Conservation (phyloP, 495 filamentous ascomycete species). For the Penicillium bialowiezense region DNA sequence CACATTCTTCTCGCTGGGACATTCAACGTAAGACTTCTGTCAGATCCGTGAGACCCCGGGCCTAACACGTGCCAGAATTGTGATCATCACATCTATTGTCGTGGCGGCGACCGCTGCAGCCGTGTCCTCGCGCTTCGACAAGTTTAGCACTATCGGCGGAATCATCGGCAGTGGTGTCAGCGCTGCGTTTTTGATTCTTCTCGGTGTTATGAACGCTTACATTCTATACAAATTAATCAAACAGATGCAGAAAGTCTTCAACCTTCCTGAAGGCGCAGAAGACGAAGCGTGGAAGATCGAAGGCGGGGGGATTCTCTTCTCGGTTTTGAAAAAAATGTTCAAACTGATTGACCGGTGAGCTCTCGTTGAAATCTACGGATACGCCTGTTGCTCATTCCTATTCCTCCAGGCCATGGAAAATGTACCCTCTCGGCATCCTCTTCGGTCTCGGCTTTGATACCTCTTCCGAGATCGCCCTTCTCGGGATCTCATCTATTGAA, state of each 20-base stretch:
- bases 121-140: conserved; percentile 72
- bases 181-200: conserved; percentile 74
- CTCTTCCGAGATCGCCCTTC: conserved; percentile 85
- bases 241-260: conserved; percentile 61
- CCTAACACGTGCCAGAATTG: conserved; percentile 51
- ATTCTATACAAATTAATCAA: conserved; percentile 73
- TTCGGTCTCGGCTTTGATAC: conserved; percentile 98
- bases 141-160: conserved; percentile 76
- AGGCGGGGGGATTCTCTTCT: conserved; percentile 71
- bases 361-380: conserved; percentile 1
- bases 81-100: conserved; percentile 84
- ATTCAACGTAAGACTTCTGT: conserved; percentile 63
- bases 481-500: conserved; percentile 86
- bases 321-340: conserved; percentile 72
- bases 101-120: conserved; percentile 88
- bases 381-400: not conserved
- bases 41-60: not conserved
- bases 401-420: conserved; percentile 87
- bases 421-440: conserved; percentile 84
- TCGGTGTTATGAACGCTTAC: conserved; percentile 82
- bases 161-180: conserved; percentile 81
- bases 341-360: conserved; percentile 68
- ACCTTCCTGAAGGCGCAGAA: conserved; percentile 48
- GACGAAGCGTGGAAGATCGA: conserved; percentile 65
- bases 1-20: conserved; percentile 92